phyloP scores from a whole-genome alignment of 441 rosid genomes.

The Sinapis alba region DNA sequence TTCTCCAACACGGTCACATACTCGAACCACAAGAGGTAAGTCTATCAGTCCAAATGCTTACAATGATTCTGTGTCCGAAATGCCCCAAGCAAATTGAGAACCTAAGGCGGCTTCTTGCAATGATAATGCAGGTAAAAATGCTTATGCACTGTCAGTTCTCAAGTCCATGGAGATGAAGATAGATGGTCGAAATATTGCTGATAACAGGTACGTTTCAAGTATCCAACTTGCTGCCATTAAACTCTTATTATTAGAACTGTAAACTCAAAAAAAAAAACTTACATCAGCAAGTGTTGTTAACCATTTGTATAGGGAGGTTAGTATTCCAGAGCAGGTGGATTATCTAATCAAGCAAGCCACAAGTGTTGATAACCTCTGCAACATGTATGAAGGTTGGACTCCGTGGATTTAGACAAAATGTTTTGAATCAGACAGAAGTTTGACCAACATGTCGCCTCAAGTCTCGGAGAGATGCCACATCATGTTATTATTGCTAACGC shows the following conservation, averaged over 20 bases:
- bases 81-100: conserved; percentile 3
- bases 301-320: conserved; percentile 59
- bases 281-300: neutral
- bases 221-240: neutral
- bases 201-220: conserved; percentile 53
- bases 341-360: conserved; percentile 87
- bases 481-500: conserved; percentile 10
- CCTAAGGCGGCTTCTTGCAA: conserved; percentile 22
- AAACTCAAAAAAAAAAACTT: neutral
- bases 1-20: conserved; percentile 43
- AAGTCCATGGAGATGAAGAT: conserved; percentile 83
- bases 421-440: conserved; percentile 11
- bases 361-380: conserved; percentile 91
- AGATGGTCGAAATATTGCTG: conserved; percentile 79
- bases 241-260: neutral
- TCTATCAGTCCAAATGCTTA: conserved; percentile 17
- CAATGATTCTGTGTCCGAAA: neutral
- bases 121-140: conserved; percentile 73
- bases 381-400: conserved; percentile 99
- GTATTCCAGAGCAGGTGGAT: conserved; percentile 83
- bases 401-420: conserved; percentile 73
- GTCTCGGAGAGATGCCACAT: conserved; percentile 11
- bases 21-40: conserved; percentile 68
- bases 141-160: conserved; percentile 89
- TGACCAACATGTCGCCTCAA: conserved; percentile 16